phyloP scores from a whole-genome alignment of 2,329 filamentous ascomycete species.

The Sodiomyces alkalinus region DNA sequence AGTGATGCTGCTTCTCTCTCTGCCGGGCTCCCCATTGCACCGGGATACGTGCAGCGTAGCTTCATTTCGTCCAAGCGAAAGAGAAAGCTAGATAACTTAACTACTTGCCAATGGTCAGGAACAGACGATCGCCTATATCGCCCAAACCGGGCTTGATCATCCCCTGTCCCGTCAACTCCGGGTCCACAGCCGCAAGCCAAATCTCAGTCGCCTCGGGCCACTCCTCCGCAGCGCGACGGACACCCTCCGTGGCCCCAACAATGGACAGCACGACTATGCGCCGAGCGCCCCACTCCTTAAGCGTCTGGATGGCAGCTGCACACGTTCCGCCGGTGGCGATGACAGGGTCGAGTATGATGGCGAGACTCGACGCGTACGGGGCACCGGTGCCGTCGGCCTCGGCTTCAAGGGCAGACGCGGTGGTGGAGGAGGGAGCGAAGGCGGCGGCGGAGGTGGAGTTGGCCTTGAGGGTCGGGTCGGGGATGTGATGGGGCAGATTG shows the following conservation, averaged over 20 bases:
- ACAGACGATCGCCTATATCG: constrained; percentile 81
- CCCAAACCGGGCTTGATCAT: constrained; percentile 88
- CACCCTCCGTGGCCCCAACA: constrained; percentile 56
- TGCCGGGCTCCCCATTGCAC: too few relatives aligned
- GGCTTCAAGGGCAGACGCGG: background rate
- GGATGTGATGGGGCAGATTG: constrained; percentile 67
- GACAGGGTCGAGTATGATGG: constrained; percentile 79
- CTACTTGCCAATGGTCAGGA: constrained; percentile 75
- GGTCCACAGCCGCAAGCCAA: constrained; percentile 71
- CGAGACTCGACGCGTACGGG: constrained; percentile 32
- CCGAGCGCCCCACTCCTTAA: constrained; percentile 84
- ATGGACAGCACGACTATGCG: constrained; percentile 64
- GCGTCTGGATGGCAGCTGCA: constrained; percentile 74
- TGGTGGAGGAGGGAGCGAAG: background rate
- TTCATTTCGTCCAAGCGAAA: too few relatives aligned
- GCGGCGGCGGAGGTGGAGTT: constrained; percentile 18
- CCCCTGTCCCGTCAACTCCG: constrained; percentile 55
- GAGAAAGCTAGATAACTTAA: too few relatives aligned
- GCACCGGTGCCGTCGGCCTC: constrained; percentile 1
- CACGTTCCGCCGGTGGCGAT: constrained; percentile 90
- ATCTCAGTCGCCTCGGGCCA: constrained; percentile 68
- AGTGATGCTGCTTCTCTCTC: too few relatives aligned
- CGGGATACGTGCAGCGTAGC: too few relatives aligned
- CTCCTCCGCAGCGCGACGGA: constrained; percentile 54
- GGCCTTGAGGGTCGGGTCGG: constrained; percentile 17